phyloP scores from a whole-genome alignment of 495 filamentous ascomycete genomes.

The Penicillium taxi region DNA sequence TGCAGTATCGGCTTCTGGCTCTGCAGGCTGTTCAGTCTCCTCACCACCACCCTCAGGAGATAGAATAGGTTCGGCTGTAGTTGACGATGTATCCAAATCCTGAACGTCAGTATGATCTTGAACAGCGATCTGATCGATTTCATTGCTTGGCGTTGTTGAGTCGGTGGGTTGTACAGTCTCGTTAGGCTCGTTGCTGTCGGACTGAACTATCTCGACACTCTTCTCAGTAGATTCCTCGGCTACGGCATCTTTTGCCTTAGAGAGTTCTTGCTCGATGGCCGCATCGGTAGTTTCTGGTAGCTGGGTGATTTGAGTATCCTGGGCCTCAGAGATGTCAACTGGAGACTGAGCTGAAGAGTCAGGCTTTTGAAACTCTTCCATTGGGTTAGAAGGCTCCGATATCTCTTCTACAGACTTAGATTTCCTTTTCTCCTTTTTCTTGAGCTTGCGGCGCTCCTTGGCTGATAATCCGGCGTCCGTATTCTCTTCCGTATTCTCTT shows the following conservation, averaged over 20 bases:
- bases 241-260: not conserved
- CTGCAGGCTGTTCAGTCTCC: conserved; percentile 5
- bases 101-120: conserved; percentile 5
- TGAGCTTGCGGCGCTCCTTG: conserved; percentile 24
- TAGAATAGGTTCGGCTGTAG: conserved; percentile 7
- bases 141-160: conserved; percentile 1
- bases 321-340: not conserved
- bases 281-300: not conserved
- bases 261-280: not conserved
- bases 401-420: conserved; percentile 24
- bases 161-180: conserved; percentile 4
- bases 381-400: conserved; percentile 7
- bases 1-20: conserved; percentile 18
- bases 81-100: conserved; percentile 1
- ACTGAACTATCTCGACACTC: too few species aligned
- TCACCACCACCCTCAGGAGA: too few species aligned
- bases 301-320: not conserved
- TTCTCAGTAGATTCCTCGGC: not conserved
- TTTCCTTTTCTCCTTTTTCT: conserved; percentile 42
- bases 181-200: conserved; percentile 1
- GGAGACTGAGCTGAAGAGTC: conserved; percentile 2
- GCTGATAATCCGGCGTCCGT: conserved; percentile 14
- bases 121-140: conserved; percentile 2
- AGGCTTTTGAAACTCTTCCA: conserved; percentile 3
- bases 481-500: conserved; percentile 7